phyloP scores from a whole-genome alignment of 2,329 filamentous ascomycete species.

The Beauveria caledonica region DNA sequence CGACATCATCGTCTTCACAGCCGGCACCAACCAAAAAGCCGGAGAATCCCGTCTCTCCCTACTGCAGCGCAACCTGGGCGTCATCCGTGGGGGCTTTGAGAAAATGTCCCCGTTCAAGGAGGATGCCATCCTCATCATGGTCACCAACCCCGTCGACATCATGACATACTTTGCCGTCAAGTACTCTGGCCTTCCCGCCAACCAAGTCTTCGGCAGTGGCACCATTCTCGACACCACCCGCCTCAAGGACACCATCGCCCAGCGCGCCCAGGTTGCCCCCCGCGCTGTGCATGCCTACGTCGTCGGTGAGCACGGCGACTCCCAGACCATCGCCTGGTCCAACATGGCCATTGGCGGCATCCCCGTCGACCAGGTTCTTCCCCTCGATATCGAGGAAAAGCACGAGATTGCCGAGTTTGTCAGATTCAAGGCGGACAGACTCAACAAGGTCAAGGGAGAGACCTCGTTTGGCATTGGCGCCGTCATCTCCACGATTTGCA shows the following conservation, averaged over 20 bases:
- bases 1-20: slow-evolving; percentile 46
- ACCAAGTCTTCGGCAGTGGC: slow-evolving; percentile 44
- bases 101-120: slow-evolving; percentile 39
- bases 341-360: slow-evolving; percentile 16
- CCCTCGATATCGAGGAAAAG: slow-evolving; percentile 35
- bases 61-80: slow-evolving; percentile 34
- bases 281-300: slow-evolving; percentile 16
- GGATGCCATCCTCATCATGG: slow-evolving; percentile 40
- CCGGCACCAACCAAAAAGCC: slow-evolving; percentile 38
- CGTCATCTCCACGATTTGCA: slow-evolving; percentile 38
- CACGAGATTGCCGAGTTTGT: slow-evolving; percentile 40
- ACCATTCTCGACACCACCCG: slow-evolving; percentile 45
- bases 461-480: slow-evolving; percentile 43
- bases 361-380: slow-evolving; percentile 13
- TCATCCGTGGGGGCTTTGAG: slow-evolving; percentile 37
- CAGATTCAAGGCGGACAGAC: slow-evolving; percentile 35
- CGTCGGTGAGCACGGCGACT: slow-evolving; percentile 18
- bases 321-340: slow-evolving; percentile 19
- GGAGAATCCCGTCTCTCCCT: slow-evolving; percentile 4
- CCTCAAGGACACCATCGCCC: slow-evolving; percentile 35
- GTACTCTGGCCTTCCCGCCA: slow-evolving; percentile 37
- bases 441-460: slow-evolving; percentile 34
- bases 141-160: slow-evolving; percentile 48
- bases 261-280: slow-evolving; percentile 13
- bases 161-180: slow-evolving; percentile 41